A percentile compares a stretch with the other conserved stretches of the same genome.
Conservation (phyloP, 257 asterid genomes). For the Nicotiana tomentosiformis region DNA sequence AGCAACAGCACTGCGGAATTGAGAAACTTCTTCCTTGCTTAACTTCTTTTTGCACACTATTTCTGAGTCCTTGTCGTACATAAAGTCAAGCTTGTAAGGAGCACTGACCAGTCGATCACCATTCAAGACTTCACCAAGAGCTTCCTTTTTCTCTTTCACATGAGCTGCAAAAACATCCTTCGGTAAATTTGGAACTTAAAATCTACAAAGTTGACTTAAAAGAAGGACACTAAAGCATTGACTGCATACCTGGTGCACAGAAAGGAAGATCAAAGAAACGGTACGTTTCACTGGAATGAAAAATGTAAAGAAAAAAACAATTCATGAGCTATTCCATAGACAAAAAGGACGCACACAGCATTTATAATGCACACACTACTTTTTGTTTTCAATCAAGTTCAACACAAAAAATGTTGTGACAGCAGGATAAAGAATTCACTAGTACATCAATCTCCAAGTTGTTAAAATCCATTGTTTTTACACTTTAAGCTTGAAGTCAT, state of each 20-base stretch:
- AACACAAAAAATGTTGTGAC: background rate
- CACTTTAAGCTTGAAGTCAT: background rate
- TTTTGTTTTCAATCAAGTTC: background rate
- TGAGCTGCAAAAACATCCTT: slow-evolving; percentile 24
- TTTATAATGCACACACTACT: background rate
- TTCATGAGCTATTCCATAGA: slow-evolving; percentile 2
- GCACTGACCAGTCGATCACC: slow-evolving; percentile 53
- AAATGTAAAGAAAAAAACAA: background rate
- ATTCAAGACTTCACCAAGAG: slow-evolving; percentile 47
- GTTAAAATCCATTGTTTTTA: background rate
- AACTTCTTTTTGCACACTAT: slow-evolving; percentile 37
- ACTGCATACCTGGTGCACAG: slow-evolving; percentile 52
- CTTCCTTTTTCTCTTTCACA: slow-evolving; percentile 40
- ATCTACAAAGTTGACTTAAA: background rate
- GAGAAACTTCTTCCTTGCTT: slow-evolving; percentile 34
- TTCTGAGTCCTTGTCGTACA: slow-evolving; percentile 42
- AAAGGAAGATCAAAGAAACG: slow-evolving; percentile 71
- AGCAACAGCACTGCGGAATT: slow-evolving; percentile 44
- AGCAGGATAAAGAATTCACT: background rate
- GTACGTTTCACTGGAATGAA: slow-evolving; percentile 51
- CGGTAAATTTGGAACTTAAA: background rate
- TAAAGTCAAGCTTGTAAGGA: slow-evolving; percentile 43
- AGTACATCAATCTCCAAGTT: background rate
- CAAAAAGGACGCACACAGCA: background rate
- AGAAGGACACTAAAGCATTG: background rate